Evolutionary conservation across 768 basidiomycete genomes (phyloP).

Genomic region (Serpula lacrymans): DNA sequence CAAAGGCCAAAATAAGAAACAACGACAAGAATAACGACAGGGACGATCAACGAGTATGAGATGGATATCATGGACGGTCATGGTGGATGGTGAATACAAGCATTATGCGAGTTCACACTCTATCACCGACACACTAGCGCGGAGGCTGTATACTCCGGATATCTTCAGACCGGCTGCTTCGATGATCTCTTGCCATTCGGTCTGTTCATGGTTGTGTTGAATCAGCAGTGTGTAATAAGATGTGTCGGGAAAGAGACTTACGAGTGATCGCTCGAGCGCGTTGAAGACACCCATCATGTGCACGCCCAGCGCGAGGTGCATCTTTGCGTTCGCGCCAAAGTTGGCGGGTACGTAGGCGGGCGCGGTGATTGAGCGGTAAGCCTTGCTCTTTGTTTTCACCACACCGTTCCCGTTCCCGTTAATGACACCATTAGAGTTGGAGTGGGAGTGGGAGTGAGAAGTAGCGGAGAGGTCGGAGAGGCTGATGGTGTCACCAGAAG

Average conservation of each 20-base stretch:
- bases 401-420: no score
- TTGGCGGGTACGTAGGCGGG: slow-evolving; percentile 7
- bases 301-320: slow-evolving; percentile 7
- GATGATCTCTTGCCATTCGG: background rate
- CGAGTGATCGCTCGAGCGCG: slow-evolving; percentile 9
- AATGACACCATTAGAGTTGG: no score
- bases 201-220: background rate
- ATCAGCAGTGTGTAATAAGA: background rate
- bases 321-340: slow-evolving; percentile 7
- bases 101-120: no score
- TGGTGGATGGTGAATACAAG: no score
- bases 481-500: background rate
- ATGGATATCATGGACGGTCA: no score
- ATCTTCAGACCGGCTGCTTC: background rate
- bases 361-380: background rate
- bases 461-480: background rate
- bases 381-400: background rate
- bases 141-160: background rate
- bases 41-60: no score
- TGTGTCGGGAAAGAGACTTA: no score
- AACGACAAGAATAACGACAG: no score
- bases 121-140: background rate
- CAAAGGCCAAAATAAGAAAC: no score
- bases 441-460: no score
- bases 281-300: slow-evolving; percentile 13